Conservation (phyloP, 305 asterid genomes). For the Fraxinus nigra region DNA sequence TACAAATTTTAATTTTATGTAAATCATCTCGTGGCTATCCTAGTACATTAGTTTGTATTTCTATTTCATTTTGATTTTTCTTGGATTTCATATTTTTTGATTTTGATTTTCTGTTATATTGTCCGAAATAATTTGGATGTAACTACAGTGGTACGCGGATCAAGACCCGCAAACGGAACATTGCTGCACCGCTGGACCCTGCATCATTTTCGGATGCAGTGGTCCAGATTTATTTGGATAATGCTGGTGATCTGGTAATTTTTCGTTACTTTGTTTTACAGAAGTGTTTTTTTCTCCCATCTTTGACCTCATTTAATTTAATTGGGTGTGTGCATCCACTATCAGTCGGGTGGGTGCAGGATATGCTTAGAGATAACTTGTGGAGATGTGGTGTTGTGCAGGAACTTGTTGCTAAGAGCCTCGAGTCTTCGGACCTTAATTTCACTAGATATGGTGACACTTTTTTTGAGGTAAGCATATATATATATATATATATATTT, state of each 20-base stretch:
- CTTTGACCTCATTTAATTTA: neutral
- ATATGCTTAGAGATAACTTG: slow-evolving; percentile 13
- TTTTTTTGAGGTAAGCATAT: slow-evolving; percentile 72
- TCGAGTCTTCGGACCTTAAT: slow-evolving; percentile 85
- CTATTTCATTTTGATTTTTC: neutral
- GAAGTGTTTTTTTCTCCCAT: neutral
- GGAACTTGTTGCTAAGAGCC: slow-evolving; percentile 92
- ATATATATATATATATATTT: too few species aligned
- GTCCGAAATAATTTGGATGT: slow-evolving; percentile 1
- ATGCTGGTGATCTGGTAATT: slow-evolving; percentile 99
- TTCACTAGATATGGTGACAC: slow-evolving; percentile 98
- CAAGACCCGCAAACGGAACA: slow-evolving; percentile 99
- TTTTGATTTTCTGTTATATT: slow-evolving; percentile 15
- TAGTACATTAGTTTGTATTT: neutral
- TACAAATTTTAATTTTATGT: neutral
- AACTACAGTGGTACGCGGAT: slow-evolving; percentile 98
- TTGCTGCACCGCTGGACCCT: slow-evolving; percentile 99
- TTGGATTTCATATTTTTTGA: neutral
- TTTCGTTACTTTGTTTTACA: neutral
- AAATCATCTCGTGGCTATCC: neutral
- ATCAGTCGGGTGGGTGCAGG: neutral
- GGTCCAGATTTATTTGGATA: slow-evolving; percentile 99
- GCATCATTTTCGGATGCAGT: slow-evolving; percentile 99
- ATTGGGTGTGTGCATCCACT: neutral
- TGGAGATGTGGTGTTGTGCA: slow-evolving; percentile 31